Evolutionary conservation across 768 basidiomycete species (phyloP), one percentile per base, ranked within the genome.

Genomic region (Mycena olivaceomarginata): DNA sequence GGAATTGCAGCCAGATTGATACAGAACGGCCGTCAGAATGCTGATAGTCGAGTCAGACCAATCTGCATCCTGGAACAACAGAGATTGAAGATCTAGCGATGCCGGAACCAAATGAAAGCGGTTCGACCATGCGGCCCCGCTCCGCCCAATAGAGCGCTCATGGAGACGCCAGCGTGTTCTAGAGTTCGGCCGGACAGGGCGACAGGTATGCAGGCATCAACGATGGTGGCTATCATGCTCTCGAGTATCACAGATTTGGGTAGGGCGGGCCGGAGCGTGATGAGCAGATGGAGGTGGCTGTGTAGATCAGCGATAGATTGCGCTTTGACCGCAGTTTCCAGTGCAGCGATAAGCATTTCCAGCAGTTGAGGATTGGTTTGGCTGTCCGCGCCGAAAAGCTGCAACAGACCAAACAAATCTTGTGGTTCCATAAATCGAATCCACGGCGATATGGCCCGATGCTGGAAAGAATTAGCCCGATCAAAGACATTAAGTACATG

Each of bases 371-470:
- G 45, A 20, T 79, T 70, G 25, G 73, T 25, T 25, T 78, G 77
- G 5, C 72, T 68, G 53, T 73, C 63, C 8, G 67, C 59, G 22
- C 79, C 78, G 65, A 90, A 76, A 9, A 84, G 72, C 77, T 91
- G 89, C 13, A 95, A 80, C 8, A 91, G 83, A 7, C 82, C 77
- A 5, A 91, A 83, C 4, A 92, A 81, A 18, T 88, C 87, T 4
- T 84, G 78, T 3, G 83, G 80, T 7, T 85, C 82, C 79, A 94
- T 88, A 79, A 90, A 94, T 53, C 85, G 87, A 57, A 94, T 85
- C 95, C 95, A 96, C 16, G 90, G 75, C 4, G 84, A 78, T 4
- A 85, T 83, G 16, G 65, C 80, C 72, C 59, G 70, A 64, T 79
- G 67, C 84, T 89, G 79, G 37, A 60, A 25, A 39, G 64, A 10